Conservation (phyloP, 2,329 filamentous ascomycete species). For the Sporothrix inflata region DNA sequence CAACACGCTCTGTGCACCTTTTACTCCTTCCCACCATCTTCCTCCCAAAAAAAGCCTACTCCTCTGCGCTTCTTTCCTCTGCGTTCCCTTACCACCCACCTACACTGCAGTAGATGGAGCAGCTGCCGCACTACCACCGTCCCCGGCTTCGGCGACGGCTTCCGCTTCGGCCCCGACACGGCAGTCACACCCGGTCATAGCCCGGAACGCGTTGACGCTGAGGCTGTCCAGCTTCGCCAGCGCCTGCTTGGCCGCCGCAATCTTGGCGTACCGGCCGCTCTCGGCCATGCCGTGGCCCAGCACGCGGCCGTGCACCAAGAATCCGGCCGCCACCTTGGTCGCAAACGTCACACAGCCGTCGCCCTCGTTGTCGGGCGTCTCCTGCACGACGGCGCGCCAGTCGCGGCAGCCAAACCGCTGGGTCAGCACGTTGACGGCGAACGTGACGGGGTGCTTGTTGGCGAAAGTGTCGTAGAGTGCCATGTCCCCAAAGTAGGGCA, state of each 20-base stretch:
- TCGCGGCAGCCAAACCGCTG: constrained; percentile 66
- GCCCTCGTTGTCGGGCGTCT: constrained; percentile 49
- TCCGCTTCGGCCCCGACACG: constrained; percentile 26
- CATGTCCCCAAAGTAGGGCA: constrained; percentile 84
- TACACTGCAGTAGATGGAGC: neutral
- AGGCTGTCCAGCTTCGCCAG: constrained; percentile 52
- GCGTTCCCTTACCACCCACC: too few relatives aligned
- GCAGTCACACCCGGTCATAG: constrained; percentile 68
- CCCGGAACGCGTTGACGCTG: constrained; percentile 60
- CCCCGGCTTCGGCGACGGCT: constrained; percentile 17
- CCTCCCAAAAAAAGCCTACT: too few relatives aligned
- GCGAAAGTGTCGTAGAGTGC: constrained; percentile 83
- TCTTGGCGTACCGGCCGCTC: constrained; percentile 74
- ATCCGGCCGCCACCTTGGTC: constrained; percentile 64
- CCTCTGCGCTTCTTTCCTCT: neutral
- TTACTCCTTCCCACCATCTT: neutral
- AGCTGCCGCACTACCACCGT: neutral
- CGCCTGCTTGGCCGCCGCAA: constrained; percentile 65
- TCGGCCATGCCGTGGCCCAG: constrained; percentile 63
- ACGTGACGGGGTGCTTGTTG: constrained; percentile 81
- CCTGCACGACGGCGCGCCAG: constrained; percentile 59
- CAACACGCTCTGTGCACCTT: neutral
- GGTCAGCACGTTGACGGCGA: constrained; percentile 66
- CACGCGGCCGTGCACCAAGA: constrained; percentile 75
- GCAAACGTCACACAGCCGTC: constrained; percentile 34